These are phyloP conservation scores for Salvia sclarea DNA, from an alignment of 305 asterid genomes.

Conservation along the genomic window DNA sequence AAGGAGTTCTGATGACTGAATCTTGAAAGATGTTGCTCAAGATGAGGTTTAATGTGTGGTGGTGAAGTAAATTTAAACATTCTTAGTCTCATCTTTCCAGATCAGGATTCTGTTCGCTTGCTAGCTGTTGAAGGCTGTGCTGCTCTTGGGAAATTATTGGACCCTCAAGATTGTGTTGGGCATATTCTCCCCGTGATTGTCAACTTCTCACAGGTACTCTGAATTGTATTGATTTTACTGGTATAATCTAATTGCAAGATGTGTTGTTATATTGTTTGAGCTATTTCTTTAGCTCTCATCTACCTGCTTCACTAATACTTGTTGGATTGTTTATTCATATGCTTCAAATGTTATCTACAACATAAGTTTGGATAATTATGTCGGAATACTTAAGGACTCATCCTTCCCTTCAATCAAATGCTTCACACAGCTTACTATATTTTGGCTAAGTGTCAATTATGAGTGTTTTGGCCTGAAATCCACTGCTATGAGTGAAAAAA, in stretches of 20 bases:
- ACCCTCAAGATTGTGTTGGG: constrained; percentile 88
- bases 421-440: not conserved
- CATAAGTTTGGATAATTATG: constrained; percentile 2
- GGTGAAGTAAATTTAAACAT: constrained; percentile 11
- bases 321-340: constrained; percentile 18
- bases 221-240: constrained; percentile 15
- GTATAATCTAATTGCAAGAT: constrained; percentile 2
- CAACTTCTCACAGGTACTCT: constrained; percentile 82
- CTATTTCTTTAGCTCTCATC: not conserved
- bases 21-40: not conserved
- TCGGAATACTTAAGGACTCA: constrained; percentile 7
- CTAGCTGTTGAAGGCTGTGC: constrained; percentile 96
- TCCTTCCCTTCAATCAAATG: constrained; percentile 1
- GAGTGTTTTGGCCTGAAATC: not conserved
- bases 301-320: not conserved
- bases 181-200: constrained; percentile 93
- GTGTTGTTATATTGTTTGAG: constrained; percentile 9
- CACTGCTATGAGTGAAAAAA: not conserved
- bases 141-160: constrained; percentile 87
- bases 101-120: constrained; percentile 94
- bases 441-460: not conserved
- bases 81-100: constrained; percentile 41
- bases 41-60: not conserved
- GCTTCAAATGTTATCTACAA: not conserved
- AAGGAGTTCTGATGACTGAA: not conserved